phyloP scores from a whole-genome alignment of 345 rosid genomes.

The Rhodomyrtus tomentosa region DNA sequence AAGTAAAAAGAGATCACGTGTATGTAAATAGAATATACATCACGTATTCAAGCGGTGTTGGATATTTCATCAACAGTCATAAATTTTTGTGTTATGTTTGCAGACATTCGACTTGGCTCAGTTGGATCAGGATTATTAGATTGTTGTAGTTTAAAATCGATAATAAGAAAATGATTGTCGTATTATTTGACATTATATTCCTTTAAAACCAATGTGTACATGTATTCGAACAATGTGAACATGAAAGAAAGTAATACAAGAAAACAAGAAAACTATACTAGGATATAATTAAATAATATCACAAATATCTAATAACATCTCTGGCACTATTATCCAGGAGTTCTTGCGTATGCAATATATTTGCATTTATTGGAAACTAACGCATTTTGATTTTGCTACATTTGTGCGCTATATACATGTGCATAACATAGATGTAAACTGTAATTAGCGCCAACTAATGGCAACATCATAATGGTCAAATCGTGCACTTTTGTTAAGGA shows the following conservation, averaged over 20 bases:
- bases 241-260: neutral
- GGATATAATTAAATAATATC: neutral
- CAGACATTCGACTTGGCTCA: neutral
- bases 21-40: too few species aligned
- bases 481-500: neutral
- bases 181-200: neutral
- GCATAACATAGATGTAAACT: too few species aligned
- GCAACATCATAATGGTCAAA: neutral
- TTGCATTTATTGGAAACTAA: neutral
- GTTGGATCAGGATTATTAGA: neutral
- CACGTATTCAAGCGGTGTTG: neutral
- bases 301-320: neutral
- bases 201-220: neutral
- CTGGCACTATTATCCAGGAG: neutral
- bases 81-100: too few species aligned
- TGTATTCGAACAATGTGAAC: neutral
- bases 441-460: too few species aligned
- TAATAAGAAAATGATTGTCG: neutral
- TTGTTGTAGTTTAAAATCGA: neutral
- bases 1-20: too few species aligned
- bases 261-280: neutral
- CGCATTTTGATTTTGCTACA: neutral
- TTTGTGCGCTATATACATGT: too few species aligned
- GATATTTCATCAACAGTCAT: neutral
- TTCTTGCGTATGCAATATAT: neutral